Conservation (phyloP, 2,329 filamentous ascomycete species). For the Cladophialophora psammophila region DNA sequence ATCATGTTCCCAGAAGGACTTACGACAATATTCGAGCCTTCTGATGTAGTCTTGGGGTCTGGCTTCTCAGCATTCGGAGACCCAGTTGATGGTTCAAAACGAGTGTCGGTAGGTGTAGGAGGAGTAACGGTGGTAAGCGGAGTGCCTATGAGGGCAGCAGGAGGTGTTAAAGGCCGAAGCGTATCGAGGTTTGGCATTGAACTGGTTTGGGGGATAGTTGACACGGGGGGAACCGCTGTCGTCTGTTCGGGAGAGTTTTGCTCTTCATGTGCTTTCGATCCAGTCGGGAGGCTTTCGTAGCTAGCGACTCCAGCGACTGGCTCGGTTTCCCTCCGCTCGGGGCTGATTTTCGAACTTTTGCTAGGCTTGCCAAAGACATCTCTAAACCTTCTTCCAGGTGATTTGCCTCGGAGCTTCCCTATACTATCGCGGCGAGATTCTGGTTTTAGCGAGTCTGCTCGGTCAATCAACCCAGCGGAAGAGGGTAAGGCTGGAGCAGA, state of each 20-base stretch:
- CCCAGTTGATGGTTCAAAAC: slow-evolving; percentile 38
- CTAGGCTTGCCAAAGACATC: slow-evolving; percentile 70
- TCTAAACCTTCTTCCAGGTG: slow-evolving; percentile 74
- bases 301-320: slow-evolving; percentile 17
- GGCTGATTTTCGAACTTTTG: slow-evolving; percentile 59
- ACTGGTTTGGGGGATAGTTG: slow-evolving; percentile 22
- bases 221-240: background rate
- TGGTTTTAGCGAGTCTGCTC: slow-evolving; percentile 45
- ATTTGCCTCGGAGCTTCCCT: slow-evolving; percentile 64
- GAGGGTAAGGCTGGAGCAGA: slow-evolving; percentile 39
- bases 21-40: slow-evolving; percentile 58
- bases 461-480: slow-evolving; percentile 42
- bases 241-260: slow-evolving; percentile 1
- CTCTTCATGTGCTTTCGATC: slow-evolving; percentile 36
- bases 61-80: slow-evolving; percentile 46
- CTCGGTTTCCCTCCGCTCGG: slow-evolving; percentile 47
- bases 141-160: slow-evolving; percentile 41
- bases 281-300: slow-evolving; percentile 48
- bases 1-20: slow-evolving; percentile 75
- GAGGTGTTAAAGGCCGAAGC: slow-evolving; percentile 40
- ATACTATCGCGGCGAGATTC: slow-evolving; percentile 45
- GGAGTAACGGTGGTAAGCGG: slow-evolving; percentile 69
- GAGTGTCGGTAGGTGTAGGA: slow-evolving; percentile 65
- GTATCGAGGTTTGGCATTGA: slow-evolving; percentile 35
- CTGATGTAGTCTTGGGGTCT: slow-evolving; percentile 51